Evolutionary conservation across 768 basidiomycete genomes (phyloP).

Genomic region (Pholiota molesta): DNA sequence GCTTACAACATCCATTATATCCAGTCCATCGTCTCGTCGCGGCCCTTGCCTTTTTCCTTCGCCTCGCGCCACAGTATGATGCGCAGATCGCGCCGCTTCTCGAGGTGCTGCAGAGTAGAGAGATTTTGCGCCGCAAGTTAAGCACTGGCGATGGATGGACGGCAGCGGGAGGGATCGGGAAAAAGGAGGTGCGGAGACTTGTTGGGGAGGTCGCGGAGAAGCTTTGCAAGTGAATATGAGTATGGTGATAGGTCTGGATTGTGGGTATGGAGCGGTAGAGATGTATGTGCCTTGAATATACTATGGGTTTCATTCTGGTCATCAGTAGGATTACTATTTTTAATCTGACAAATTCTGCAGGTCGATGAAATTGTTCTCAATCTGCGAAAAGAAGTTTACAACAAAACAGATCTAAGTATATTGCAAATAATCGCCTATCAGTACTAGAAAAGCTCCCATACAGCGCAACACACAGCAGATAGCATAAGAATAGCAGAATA

Average conservation of each 20-base stretch:
- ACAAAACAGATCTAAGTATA: too few relatives aligned
- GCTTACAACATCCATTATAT: slow-evolving; percentile 3
- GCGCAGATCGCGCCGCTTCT: slow-evolving; percentile 57
- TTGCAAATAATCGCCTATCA: too few relatives aligned
- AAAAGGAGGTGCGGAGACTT: slow-evolving; percentile 68
- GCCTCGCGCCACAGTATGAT: slow-evolving; percentile 72
- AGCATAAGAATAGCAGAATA: neutral
- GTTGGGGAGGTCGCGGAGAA: slow-evolving; percentile 63
- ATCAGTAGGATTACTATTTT: too few relatives aligned
- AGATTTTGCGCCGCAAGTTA: slow-evolving; percentile 61
- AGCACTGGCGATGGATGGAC: slow-evolving; percentile 47
- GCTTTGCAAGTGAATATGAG: slow-evolving; percentile 35
- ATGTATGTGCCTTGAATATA: too few relatives aligned
- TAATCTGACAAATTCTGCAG: too few relatives aligned
- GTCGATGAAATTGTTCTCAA: too few relatives aligned
- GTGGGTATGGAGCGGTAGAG: neutral
- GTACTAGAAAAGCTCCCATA: neutral
- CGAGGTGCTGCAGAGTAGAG: slow-evolving; percentile 68
- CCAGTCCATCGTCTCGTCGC: slow-evolving; percentile 83
- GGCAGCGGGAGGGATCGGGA: slow-evolving; percentile 52
- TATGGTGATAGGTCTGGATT: neutral
- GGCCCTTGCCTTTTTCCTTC: slow-evolving; percentile 74
- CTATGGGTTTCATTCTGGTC: too few relatives aligned
- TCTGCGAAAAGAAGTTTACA: too few relatives aligned
- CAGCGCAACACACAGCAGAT: neutral